Evolutionary conservation across 345 rosid genomes (phyloP).

Genomic region (Erodium maritimum): DNA sequence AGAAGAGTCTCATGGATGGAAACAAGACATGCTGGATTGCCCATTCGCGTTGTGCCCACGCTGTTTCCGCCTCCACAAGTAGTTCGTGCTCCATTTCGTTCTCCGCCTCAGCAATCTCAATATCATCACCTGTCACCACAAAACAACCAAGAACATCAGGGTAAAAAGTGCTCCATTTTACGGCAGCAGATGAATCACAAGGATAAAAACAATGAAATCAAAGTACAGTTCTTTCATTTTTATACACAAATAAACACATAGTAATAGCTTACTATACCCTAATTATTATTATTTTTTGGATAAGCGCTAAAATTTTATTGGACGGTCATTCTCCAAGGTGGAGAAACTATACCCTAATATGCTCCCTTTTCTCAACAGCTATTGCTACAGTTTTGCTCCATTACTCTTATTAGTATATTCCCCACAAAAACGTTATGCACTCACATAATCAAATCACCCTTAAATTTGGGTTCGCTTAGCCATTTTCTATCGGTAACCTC

Average conservation of each 20-base stretch:
- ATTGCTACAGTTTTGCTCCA: not conserved
- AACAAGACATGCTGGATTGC: slow-evolving; percentile 86
- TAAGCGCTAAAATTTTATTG: no score
- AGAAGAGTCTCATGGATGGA: slow-evolving; percentile 81
- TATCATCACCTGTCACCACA: slow-evolving; percentile 25
- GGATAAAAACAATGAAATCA: no score
- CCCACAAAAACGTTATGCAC: not conserved
- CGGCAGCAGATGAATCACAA: not conserved
- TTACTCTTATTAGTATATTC: not conserved
- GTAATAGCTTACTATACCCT: no score
- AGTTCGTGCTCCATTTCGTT: slow-evolving; percentile 47
- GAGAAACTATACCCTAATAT: no score
- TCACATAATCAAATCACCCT: no score
- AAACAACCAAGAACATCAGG: slow-evolving; percentile 1
- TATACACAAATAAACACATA: no score
- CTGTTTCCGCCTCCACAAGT: slow-evolving; percentile 67
- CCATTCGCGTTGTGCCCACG: slow-evolving; percentile 98
- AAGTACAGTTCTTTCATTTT: no score
- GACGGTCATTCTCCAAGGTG: no score
- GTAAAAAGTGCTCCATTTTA: not conserved
- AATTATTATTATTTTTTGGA: no score
- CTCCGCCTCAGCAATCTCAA: slow-evolving; percentile 25
- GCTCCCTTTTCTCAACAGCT: no score
- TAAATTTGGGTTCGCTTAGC: no score
- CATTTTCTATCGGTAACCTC: no score